A percentile compares a stretch with the other conserved stretches of the same genome.
These are phyloP conservation scores for Mallotus japonicus DNA, from an alignment of 441 rosid genomes.

Conservation along the genomic window DNA sequence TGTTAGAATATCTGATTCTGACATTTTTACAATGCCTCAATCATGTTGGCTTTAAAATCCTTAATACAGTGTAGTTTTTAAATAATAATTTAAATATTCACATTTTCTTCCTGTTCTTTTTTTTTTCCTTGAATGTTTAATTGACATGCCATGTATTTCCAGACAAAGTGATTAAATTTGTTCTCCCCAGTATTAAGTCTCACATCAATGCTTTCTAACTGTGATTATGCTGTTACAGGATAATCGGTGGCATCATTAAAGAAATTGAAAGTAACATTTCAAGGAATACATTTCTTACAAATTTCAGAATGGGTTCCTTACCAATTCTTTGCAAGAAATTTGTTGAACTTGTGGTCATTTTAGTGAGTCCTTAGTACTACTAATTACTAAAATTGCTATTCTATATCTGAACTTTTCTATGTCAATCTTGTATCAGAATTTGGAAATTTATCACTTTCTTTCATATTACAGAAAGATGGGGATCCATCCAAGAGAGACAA, in stretches of 20 bases:
- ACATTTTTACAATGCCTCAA: constrained; percentile 2
- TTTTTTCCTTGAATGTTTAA: neutral
- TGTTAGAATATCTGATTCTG: constrained; percentile 8
- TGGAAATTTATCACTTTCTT: constrained; percentile 17
- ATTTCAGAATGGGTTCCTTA: constrained; percentile 84
- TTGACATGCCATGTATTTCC: neutral
- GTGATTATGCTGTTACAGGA: constrained; percentile 49
- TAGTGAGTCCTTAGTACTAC: constrained; percentile 54
- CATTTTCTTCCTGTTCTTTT: neutral
- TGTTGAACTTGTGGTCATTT: constrained; percentile 83
- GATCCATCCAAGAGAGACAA: constrained; percentile 72
- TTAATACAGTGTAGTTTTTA: neutral
- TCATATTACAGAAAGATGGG: constrained; percentile 78
- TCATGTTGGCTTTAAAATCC: constrained; percentile 3
- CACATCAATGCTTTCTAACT: constrained; percentile 26
- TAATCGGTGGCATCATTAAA: constrained; percentile 77
- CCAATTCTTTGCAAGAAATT: constrained; percentile 74
- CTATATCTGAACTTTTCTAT: constrained; percentile 1
- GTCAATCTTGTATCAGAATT: neutral
- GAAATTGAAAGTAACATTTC: constrained; percentile 88
- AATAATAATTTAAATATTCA: neutral
- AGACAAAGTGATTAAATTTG: neutral
- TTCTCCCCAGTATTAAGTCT: constrained; percentile 5
- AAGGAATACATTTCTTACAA: constrained; percentile 77
- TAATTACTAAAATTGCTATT: constrained; percentile 5